Percentiles rank a stretch among this genome's conserved stretches.
Evolutionary conservation across 2,329 filamentous ascomycete species (phyloP).

Genomic region (Aquanectria penicillioides): DNA sequence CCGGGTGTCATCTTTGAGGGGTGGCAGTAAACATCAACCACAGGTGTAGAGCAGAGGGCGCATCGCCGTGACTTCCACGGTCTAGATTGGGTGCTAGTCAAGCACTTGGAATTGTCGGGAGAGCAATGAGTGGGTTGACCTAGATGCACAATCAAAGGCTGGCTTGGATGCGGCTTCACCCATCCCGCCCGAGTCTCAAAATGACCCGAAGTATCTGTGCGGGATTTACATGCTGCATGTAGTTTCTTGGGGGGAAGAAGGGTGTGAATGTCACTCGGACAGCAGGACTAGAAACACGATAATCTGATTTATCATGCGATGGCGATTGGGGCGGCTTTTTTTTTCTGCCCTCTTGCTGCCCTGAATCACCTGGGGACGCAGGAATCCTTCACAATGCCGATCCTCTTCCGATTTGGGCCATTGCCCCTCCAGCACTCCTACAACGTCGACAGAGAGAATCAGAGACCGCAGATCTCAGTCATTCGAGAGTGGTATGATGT

Average conservation of each 20-base stretch:
- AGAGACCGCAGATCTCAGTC: not conserved
- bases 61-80: not conserved
- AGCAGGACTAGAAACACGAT: not conserved
- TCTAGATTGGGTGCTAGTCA: not conserved
- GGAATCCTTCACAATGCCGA: slow-evolving; percentile 10
- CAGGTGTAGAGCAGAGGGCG: not conserved
- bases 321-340: slow-evolving; percentile 1
- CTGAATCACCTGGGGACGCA: not conserved
- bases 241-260: not conserved
- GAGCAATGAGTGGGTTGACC: not conserved
- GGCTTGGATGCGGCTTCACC: slow-evolving; percentile 12
- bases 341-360: not conserved
- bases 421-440: not conserved
- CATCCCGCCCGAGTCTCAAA: slow-evolving; percentile 1
- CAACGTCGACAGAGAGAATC: not conserved
- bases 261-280: slow-evolving; percentile 4
- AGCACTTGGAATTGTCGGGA: not conserved
- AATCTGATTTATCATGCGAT: slow-evolving; percentile 21
- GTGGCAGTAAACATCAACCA: too few relatives aligned
- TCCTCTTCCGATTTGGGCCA: slow-evolving; percentile 5
- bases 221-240: slow-evolving; percentile 23
- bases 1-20: slow-evolving; percentile 4
- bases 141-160: slow-evolving; percentile 11
- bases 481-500: not conserved
- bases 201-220: slow-evolving; percentile 5